Base-by-base conservation (phyloP, 225 moss, liverwort and hornwort species). In the Bryum argenteum region DNA sequence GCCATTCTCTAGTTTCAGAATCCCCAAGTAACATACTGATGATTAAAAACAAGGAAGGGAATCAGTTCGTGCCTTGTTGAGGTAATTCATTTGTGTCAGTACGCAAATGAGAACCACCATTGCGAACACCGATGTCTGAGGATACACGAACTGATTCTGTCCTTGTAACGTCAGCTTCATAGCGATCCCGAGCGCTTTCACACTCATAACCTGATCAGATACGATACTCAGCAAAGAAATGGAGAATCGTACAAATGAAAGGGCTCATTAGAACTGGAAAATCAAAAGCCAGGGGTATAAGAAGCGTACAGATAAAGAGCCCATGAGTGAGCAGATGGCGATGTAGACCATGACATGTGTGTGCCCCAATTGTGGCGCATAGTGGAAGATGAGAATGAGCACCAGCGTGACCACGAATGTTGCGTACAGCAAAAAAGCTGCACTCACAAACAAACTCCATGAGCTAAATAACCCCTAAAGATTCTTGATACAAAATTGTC, bases 321-420 rank as follows among this genome's bases (percentile, higher is more conserved):
- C 97, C 97, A 97, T 97, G 23, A 97, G 85, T 24, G 97, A 97
- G 86, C 97, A 97, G 44, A 97, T 92, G 77, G 89, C 94, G 69
- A 97, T 83, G 81, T 97, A 94, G 75, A 97, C 94, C 94, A 97
- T 85, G 47, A 97, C 93, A 82, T 97, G 89, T 69, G 93, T 85
- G 55, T 97, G 89, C 50, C 97, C 97, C 80, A 84, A 84, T 54
- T 83, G 90, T 10, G 94, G 91, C 71, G 90, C 97, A 81, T 88
- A 94, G 81, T 94, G 94, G 76, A 94, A 92, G 66, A 93, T 94
- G 17, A 97, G 94, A 72, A 97, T 83, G 77, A 94, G 66, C 76
- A 94, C 97, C 85, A 94, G 89, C 47, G 89, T 84, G 58, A 79
- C 89, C 64, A 97, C 97, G 45, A 90, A 89, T 77, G 80, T 65